Percentiles rank a stretch among this genome's conserved stretches.
phyloP scores from a whole-genome alignment of 2,329 filamentous ascomycete species.

The Penicillium verrucosum region DNA sequence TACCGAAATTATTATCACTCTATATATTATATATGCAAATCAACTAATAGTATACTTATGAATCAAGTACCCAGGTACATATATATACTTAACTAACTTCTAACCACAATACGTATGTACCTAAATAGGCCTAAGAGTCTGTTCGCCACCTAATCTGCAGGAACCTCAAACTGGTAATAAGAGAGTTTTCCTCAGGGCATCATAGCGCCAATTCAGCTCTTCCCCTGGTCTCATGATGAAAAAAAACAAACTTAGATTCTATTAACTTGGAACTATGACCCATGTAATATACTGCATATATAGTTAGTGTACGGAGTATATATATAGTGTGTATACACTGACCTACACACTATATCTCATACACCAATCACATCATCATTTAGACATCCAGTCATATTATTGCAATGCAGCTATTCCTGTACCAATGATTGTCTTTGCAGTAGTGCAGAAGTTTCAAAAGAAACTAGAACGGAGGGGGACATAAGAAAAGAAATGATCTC shows the following conservation, averaged over 20 bases:
- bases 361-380: background rate
- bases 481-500: background rate
- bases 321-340: background rate
- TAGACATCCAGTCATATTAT: background rate
- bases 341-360: background rate
- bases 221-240: conserved; percentile 3
- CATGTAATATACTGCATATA: background rate
- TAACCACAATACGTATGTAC: too few species aligned
- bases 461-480: background rate
- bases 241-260: background rate
- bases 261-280: background rate
- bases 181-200: background rate
- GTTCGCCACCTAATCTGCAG: conserved; percentile 16
- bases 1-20: background rate
- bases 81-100: background rate
- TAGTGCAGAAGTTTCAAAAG: background rate
- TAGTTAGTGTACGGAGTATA: too few species aligned
- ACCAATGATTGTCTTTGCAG: background rate
- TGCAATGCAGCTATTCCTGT: background rate
- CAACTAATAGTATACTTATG: background rate
- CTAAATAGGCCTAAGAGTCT: background rate
- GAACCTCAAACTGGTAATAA: conserved; percentile 23
- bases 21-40: background rate
- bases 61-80: background rate
- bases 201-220: background rate